Conservation (phyloP, 495 filamentous ascomycete genomes). For the Terfezia boudieri region DNA sequence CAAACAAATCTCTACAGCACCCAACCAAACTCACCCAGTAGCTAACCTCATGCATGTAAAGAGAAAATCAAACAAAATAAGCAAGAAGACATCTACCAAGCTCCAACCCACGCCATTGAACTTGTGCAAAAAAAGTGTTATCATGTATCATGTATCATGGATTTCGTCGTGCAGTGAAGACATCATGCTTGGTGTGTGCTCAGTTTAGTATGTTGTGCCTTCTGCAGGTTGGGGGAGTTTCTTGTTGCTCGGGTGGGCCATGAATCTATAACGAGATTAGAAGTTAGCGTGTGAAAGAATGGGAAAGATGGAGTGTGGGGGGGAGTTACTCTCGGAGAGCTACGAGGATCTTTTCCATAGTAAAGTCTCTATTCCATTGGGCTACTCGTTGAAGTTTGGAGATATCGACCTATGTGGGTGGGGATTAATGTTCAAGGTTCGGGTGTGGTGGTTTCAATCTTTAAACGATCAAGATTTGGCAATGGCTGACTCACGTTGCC, state of each 20-base stretch:
- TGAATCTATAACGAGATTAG: constrained; percentile 38
- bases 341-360: constrained; percentile 83
- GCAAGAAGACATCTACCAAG: too few relatives aligned
- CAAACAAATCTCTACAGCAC: too few relatives aligned
- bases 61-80: too few relatives aligned
- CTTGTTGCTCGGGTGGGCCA: constrained; percentile 85
- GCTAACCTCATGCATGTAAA: too few relatives aligned
- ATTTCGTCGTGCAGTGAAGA: too few relatives aligned
- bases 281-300: not conserved
- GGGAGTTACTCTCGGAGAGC: constrained; percentile 50
- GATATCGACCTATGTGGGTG: constrained; percentile 47
- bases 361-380: constrained; percentile 72
- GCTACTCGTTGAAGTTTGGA: constrained; percentile 58
- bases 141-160: too few relatives aligned
- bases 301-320: constrained; percentile 14
- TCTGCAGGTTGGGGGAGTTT: constrained; percentile 88
- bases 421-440: not conserved
- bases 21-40: too few relatives aligned
- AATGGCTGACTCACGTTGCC: constrained; percentile 34
- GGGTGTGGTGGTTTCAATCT: too few relatives aligned
- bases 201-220: constrained; percentile 42
- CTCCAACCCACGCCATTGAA: too few relatives aligned
- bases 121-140: too few relatives aligned
- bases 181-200: not conserved
- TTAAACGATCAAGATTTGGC: not conserved